phyloP scores from a whole-genome alignment of 495 filamentous ascomycete species.

The Platismatia glauca region DNA sequence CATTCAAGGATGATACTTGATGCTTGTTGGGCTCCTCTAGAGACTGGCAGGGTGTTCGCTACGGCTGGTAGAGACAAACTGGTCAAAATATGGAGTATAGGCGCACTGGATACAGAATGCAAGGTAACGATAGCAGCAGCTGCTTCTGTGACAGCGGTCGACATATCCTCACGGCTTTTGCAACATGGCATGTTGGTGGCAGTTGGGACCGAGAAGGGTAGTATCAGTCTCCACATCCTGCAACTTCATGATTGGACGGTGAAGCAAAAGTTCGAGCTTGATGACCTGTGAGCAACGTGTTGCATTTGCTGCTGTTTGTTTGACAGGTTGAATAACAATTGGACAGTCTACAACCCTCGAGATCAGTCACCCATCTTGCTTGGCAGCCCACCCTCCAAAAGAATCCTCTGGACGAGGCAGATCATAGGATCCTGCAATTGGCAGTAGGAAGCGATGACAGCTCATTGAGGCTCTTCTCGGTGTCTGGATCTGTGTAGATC shows the following conservation, averaged over 20 bases:
- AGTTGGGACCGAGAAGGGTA: constrained; percentile 50
- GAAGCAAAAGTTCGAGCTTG: constrained; percentile 29
- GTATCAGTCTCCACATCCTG: constrained; percentile 34
- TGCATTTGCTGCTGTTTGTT: constrained; percentile 5
- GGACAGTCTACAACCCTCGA: constrained; percentile 52
- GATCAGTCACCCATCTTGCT: constrained; percentile 61
- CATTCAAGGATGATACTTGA: constrained; percentile 88
- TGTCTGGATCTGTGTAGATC: constrained; percentile 28
- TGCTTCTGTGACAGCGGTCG: constrained; percentile 66
- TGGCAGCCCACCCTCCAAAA: constrained; percentile 54
- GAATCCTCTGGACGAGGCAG: constrained; percentile 17
- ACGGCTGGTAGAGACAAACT: constrained; percentile 83
- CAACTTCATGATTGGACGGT: constrained; percentile 38
- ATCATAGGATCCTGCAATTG: constrained; percentile 40
- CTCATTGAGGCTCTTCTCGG: constrained; percentile 62
- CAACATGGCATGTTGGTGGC: constrained; percentile 49
- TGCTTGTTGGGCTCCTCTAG: constrained; percentile 63
- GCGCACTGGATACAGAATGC: constrained; percentile 33
- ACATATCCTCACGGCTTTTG: constrained; percentile 43
- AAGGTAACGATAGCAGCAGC: constrained; percentile 45
- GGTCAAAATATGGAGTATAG: constrained; percentile 65
- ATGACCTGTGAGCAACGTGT: constrained; percentile 5
- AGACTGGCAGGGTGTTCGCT: constrained; percentile 51
- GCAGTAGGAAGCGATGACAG: constrained; percentile 78
- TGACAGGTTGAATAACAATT: constrained; percentile 24